Percentiles rank a stretch among this genome's conserved stretches.
phyloP scores from a whole-genome alignment of 1,139 yeast genomes.

The Kodamaea anthophila region DNA sequence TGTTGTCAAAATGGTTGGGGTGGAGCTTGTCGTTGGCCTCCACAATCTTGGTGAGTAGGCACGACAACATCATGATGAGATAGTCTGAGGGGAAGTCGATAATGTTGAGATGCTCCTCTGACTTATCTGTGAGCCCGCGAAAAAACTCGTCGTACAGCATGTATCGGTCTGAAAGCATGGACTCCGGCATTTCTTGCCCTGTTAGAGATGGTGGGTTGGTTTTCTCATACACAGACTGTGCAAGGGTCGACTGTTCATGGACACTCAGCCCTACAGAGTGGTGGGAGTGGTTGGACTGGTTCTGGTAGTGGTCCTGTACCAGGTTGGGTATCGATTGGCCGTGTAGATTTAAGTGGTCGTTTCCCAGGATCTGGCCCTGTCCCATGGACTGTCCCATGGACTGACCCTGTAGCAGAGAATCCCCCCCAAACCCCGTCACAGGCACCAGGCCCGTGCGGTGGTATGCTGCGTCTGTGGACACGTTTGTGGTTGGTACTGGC shows the following conservation, averaged over 20 bases:
- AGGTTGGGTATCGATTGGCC: no score
- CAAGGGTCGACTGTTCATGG: no score
- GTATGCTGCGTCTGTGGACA: conserved; percentile 32
- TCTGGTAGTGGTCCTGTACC: no score
- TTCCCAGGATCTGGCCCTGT: no score
- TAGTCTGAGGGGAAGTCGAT: conserved; percentile 81
- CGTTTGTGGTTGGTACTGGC: conserved; percentile 41
- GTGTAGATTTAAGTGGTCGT: no score
- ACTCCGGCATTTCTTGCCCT: no score
- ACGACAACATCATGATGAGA: conserved; percentile 75
- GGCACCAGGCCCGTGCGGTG: conserved; percentile 11
- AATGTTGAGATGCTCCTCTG: conserved; percentile 62
- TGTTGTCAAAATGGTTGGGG: conserved; percentile 60
- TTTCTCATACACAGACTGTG: conserved; percentile 3
- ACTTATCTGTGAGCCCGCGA: conserved; percentile 25
- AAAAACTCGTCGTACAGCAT: conserved; percentile 41
- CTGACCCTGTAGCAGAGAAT: no score
- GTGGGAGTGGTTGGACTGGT: background rate
- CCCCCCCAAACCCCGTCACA: conserved; percentile 7
- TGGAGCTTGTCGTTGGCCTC: conserved; percentile 87
- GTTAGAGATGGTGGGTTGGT: conserved; percentile 22
- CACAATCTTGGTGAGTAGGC: conserved; percentile 76
- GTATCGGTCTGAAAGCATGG: no score
- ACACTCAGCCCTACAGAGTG: no score
- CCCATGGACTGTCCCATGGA: no score